A percentile compares a stretch with the other conserved stretches of the same genome.
Evolutionary conservation across 2,329 filamentous ascomycete species (phyloP).

Genomic region (Aspergillus versicolor): DNA sequence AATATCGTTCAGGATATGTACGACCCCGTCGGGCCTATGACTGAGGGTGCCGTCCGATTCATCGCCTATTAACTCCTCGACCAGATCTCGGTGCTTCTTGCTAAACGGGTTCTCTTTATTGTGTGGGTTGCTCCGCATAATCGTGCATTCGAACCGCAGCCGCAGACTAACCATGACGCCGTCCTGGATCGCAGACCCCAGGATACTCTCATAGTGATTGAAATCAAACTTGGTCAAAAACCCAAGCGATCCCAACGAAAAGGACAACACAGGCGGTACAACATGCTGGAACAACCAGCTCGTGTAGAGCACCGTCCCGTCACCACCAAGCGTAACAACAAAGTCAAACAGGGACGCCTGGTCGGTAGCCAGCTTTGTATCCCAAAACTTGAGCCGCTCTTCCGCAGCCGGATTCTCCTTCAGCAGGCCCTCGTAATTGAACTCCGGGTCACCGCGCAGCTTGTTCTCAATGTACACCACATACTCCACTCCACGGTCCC

Average conservation of each 20-base stretch:
- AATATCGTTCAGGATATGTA: conserved; percentile 94
- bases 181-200: conserved; percentile 71
- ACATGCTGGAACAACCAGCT: conserved; percentile 97
- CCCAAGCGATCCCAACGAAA: conserved; percentile 85
- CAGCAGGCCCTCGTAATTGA: conserved; percentile 70
- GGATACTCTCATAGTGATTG: conserved; percentile 66
- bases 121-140: conserved; percentile 67
- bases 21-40: conserved; percentile 78
- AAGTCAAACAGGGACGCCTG: conserved; percentile 91
- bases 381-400: conserved; percentile 76
- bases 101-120: conserved; percentile 25
- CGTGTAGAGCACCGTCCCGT: conserved; percentile 95
- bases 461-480: conserved; percentile 79
- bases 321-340: conserved; percentile 84
- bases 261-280: conserved; percentile 89
- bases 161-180: conserved; percentile 87
- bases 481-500: conserved; percentile 66
- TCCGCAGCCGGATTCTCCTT: conserved; percentile 57
- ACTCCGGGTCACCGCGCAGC: conserved; percentile 68
- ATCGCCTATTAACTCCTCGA: conserved; percentile 87
- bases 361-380: conserved; percentile 70
- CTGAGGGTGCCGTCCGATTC: conserved; percentile 81
- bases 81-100: conserved; percentile 62
- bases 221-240: conserved; percentile 98
- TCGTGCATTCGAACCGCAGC: conserved; percentile 85